A percentile compares a stretch with the other conserved stretches of the same genome.
phyloP scores from a whole-genome alignment of 192 early-diverging fungal species.

The Umbelopsis ramanniana region DNA sequence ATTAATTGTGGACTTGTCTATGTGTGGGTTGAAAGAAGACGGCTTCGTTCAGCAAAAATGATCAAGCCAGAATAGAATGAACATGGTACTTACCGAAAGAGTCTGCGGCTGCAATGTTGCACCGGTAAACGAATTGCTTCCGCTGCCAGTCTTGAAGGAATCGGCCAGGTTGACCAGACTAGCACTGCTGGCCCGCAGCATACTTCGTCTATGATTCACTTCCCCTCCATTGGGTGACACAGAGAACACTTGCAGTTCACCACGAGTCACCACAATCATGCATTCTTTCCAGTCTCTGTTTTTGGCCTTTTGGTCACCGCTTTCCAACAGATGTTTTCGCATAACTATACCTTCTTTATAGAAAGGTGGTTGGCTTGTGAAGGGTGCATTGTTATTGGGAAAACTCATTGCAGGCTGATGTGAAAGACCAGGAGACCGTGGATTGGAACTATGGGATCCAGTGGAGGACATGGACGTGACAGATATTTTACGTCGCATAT shows the following conservation, averaged over 20 bases:
- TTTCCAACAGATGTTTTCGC: slow-evolving; percentile 85
- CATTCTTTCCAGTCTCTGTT: slow-evolving; percentile 88
- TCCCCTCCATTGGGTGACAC: slow-evolving; percentile 58
- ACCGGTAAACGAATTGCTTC: background rate
- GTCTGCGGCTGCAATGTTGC: background rate
- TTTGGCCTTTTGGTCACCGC: slow-evolving; percentile 76
- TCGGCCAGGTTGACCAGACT: slow-evolving; percentile 33
- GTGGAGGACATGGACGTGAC: slow-evolving; percentile 33
- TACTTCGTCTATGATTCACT: slow-evolving; percentile 29
- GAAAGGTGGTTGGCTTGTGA: slow-evolving; percentile 39
- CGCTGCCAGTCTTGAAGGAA: slow-evolving; percentile 20
- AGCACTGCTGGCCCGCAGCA: slow-evolving; percentile 31
- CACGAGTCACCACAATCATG: slow-evolving; percentile 72
- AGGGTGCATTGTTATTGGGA: slow-evolving; percentile 14
- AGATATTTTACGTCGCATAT: slow-evolving; percentile 22
- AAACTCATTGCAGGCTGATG: slow-evolving; percentile 16
- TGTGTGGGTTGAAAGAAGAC: too few species aligned
- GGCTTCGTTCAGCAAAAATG: background rate
- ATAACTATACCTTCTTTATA: slow-evolving; percentile 79
- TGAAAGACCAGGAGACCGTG: background rate
- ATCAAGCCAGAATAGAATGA: too few species aligned
- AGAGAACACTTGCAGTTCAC: slow-evolving; percentile 84
- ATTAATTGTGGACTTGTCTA: slow-evolving; percentile 45
- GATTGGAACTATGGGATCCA: slow-evolving; percentile 14
- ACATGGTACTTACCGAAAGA: background rate